These are phyloP conservation scores for Erythrophleum fordii DNA, from an alignment of 306 rosid genomes.

Conservation along the genomic window DNA sequence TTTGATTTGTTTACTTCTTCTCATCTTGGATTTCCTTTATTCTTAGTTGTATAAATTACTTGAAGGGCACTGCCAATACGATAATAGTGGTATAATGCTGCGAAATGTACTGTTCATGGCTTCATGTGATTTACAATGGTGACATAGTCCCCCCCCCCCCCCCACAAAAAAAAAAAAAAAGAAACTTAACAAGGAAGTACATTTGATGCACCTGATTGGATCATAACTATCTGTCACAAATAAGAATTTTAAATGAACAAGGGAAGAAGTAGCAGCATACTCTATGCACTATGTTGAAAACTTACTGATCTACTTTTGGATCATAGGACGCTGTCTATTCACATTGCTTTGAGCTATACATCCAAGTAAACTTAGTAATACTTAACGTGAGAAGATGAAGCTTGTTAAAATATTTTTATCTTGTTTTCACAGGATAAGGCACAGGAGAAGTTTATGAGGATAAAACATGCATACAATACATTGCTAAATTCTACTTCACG, in stretches of 20 bases:
- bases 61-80: too few species aligned
- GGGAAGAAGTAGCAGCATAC: background rate
- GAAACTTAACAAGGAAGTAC: slow-evolving; percentile 19
- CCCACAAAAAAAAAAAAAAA: background rate
- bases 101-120: background rate
- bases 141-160: too few species aligned
- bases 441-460: slow-evolving; percentile 89
- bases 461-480: slow-evolving; percentile 90
- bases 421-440: slow-evolving; percentile 70
- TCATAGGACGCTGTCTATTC: slow-evolving; percentile 10
- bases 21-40: slow-evolving; percentile 14
- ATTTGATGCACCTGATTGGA: slow-evolving; percentile 1
- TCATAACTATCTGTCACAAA: slow-evolving; percentile 3
- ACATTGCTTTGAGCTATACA: slow-evolving; percentile 19
- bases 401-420: slow-evolving; percentile 30
- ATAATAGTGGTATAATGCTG: background rate
- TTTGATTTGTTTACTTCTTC: background rate
- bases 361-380: slow-evolving; percentile 5
- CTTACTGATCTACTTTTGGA: slow-evolving; percentile 9
- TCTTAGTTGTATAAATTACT: slow-evolving; percentile 20
- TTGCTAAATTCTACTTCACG: slow-evolving; percentile 80
- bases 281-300: slow-evolving; percentile 21
- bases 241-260: slow-evolving; percentile 1
- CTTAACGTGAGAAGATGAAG: slow-evolving; percentile 12
- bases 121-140: background rate